Conservation (phyloP, 495 filamentous ascomycete genomes). For the Aspergillus sclerotioniger region DNA sequence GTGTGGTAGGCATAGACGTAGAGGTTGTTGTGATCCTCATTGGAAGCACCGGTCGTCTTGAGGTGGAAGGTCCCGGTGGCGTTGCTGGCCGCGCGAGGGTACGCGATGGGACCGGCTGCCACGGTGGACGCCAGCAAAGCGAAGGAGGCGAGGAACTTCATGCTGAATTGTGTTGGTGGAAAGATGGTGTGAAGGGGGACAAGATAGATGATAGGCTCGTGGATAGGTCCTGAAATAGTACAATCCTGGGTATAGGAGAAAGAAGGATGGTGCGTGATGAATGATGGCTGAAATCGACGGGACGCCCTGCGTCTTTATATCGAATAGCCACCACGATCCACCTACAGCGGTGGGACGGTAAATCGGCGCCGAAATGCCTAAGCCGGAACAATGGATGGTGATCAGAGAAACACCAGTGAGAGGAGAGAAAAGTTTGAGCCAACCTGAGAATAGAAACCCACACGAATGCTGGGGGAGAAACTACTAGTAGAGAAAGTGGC, state of each 20-base stretch:
- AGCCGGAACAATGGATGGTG: background rate
- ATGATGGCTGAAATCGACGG: conserved; percentile 8
- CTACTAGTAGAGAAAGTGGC: too few relatives aligned
- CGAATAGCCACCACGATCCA: conserved; percentile 1
- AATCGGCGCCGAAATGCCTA: conserved; percentile 9
- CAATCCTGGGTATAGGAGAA: background rate
- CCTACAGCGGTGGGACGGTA: conserved; percentile 6
- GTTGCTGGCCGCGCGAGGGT: conserved; percentile 10
- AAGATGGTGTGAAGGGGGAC: background rate
- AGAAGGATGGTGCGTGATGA: conserved; percentile 2
- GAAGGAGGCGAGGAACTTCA: conserved; percentile 37
- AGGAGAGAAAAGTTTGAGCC: background rate
- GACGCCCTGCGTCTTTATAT: conserved; percentile 7
- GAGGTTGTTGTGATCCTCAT: conserved; percentile 38
- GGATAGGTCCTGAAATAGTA: background rate
- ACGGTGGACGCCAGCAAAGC: conserved; percentile 28
- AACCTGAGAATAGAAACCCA: background rate
- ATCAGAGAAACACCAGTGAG: background rate
- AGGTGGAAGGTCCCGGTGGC: conserved; percentile 38
- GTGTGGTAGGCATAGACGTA: conserved; percentile 50
- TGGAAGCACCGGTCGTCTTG: conserved; percentile 36
- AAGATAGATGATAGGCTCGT: background rate
- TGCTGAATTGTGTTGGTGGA: conserved; percentile 13
- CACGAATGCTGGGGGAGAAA: background rate
- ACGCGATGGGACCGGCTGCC: conserved; percentile 21